Evolutionary conservation across 805 yeast species (phyloP).

Genomic region (Lipomyces mesembrius): DNA sequence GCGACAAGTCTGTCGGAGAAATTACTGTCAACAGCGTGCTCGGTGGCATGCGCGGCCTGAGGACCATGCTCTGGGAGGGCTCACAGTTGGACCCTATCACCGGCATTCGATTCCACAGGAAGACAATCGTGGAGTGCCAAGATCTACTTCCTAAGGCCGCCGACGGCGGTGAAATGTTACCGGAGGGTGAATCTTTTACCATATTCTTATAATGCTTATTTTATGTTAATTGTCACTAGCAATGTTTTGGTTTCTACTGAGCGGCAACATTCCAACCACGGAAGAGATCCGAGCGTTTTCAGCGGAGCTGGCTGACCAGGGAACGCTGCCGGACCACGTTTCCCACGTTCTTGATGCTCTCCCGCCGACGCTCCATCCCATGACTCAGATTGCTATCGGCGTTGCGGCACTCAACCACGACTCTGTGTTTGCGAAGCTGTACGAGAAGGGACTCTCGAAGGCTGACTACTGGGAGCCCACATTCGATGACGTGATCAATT

Average conservation of each 20-base stretch:
- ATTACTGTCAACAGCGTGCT: constrained; percentile 52
- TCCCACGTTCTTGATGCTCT: constrained; percentile 63
- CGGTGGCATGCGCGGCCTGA: constrained; percentile 84
- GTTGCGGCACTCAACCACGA: constrained; percentile 73
- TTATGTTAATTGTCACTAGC: constrained; percentile 26
- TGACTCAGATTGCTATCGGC: constrained; percentile 81
- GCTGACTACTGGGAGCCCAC: constrained; percentile 75
- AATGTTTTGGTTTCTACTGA: constrained; percentile 76
- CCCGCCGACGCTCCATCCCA: constrained; percentile 75
- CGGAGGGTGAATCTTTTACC: constrained; percentile 54
- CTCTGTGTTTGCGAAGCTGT: constrained; percentile 71
- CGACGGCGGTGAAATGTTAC: constrained; percentile 65
- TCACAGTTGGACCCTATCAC: constrained; percentile 74
- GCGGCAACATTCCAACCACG: constrained; percentile 71
- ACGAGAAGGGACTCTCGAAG: constrained; percentile 71
- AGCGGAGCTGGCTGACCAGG: constrained; percentile 66
- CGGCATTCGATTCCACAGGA: constrained; percentile 80
- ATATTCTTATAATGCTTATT: not conserved
- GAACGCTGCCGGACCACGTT: constrained; percentile 67
- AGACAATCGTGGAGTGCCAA: constrained; percentile 75
- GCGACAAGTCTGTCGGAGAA: constrained; percentile 51
- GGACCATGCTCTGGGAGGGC: constrained; percentile 78
- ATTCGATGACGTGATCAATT: constrained; percentile 69
- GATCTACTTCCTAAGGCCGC: constrained; percentile 60
- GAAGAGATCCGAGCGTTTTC: constrained; percentile 62